Percentiles rank a stretch among this genome's conserved stretches.
Evolutionary conservation across 2,329 filamentous ascomycete species (phyloP).

Genomic region (Ceratocystis huliohia): DNA sequence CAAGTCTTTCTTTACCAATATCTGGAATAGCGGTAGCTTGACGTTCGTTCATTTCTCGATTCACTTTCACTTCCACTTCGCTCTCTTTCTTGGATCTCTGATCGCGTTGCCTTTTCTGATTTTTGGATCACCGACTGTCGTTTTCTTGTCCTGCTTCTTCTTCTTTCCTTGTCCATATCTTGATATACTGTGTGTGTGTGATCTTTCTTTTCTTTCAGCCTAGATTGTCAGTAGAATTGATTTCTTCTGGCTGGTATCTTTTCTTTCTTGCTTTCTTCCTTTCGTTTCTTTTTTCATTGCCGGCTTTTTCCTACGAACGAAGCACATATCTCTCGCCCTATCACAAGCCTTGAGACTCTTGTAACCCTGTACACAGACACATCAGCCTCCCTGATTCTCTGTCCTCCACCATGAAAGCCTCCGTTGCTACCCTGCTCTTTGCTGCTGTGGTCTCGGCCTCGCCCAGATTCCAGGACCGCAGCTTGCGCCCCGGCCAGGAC

Average conservation of each 20-base stretch:
- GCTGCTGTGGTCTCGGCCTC: conserved; percentile 17
- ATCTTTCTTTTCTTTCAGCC: conserved; percentile 7
- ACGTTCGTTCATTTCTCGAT: conserved; percentile 18
- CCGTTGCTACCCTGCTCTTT: conserved; percentile 19
- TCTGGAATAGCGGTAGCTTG: conserved; percentile 21
- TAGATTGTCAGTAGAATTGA: conserved; percentile 11
- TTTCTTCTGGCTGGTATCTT: conserved; percentile 17
- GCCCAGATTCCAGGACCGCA: conserved; percentile 17
- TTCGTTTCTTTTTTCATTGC: conserved; percentile 15
- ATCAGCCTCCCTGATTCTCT: conserved; percentile 2
- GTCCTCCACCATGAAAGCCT: conserved; percentile 18
- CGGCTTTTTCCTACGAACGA: conserved; percentile 13
- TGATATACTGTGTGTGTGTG: conserved; percentile 13
- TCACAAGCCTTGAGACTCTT: conserved; percentile 13
- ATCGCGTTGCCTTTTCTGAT: not conserved
- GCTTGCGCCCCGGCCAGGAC: conserved; percentile 13
- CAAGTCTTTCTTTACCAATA: conserved; percentile 20
- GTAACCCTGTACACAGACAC: not conserved
- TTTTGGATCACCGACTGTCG: conserved; percentile 9
- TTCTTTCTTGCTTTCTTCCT: conserved; percentile 18
- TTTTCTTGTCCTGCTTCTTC: conserved; percentile 11
- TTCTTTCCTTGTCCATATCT: conserved; percentile 4
- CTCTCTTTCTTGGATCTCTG: not conserved
- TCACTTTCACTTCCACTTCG: conserved; percentile 1
- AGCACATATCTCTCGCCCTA: conserved; percentile 9